Evolutionary conservation across 2,329 filamentous ascomycete genomes (phyloP).

Genomic region (Ramichloridium luteum): DNA sequence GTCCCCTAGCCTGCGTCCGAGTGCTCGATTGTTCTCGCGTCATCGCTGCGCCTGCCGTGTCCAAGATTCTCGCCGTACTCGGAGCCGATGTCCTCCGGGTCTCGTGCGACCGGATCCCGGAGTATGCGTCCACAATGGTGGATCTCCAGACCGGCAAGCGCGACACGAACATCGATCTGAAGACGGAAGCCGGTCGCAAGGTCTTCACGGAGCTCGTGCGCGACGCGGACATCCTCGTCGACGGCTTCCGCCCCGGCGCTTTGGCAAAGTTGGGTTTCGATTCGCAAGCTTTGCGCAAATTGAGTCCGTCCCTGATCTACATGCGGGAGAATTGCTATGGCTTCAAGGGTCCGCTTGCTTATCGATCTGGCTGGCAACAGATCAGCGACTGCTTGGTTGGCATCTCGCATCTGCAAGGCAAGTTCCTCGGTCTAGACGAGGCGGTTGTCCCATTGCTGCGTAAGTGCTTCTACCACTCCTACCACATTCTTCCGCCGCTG

Average conservation of each 20-base stretch:
- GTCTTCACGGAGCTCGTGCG: conserved; percentile 31
- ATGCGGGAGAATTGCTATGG: conserved; percentile 44
- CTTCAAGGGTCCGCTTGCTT: conserved; percentile 37
- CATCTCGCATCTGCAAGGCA: conserved; percentile 9
- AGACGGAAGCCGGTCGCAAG: conserved; percentile 26
- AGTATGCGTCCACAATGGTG: conserved; percentile 29
- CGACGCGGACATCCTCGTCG: conserved; percentile 40
- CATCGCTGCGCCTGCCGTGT: conserved; percentile 63
- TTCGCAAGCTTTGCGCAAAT: too few species aligned
- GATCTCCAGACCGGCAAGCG: conserved; percentile 43
- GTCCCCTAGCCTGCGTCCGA: conserved; percentile 49
- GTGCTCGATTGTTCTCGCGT: conserved; percentile 65
- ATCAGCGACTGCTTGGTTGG: conserved; percentile 33
- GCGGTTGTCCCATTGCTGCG: conserved; percentile 17
- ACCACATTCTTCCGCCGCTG: conserved; percentile 8
- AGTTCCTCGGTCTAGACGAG: conserved; percentile 11
- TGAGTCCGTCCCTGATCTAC: conserved; percentile 36
- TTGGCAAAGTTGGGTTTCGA: conserved; percentile 37
- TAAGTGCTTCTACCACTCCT: conserved; percentile 17
- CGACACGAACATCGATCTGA: conserved; percentile 34
- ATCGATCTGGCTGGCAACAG: conserved; percentile 42
- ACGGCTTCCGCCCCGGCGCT: conserved; percentile 38
- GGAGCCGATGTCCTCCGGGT: conserved; percentile 64
- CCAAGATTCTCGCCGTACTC: conserved; percentile 59
- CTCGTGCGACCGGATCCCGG: conserved; percentile 48